Evolutionary conservation across 169 alveolate species (phyloP).

Genomic region (Eimeria praecox): DNA sequence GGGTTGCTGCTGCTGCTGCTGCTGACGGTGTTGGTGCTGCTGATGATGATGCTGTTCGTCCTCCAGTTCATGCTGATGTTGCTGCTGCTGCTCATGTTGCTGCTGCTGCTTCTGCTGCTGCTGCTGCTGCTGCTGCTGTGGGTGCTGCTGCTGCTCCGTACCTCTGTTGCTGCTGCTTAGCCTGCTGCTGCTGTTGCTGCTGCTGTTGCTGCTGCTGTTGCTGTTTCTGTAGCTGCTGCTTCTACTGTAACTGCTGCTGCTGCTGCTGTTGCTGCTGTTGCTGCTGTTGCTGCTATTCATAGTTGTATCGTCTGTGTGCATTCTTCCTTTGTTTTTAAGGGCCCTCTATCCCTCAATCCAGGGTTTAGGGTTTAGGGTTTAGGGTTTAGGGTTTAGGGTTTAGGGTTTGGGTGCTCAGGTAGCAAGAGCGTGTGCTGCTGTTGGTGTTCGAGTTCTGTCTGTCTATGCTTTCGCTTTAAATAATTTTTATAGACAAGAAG

Average conservation of each 20-base stretch:
- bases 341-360: too few relatives aligned
- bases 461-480: slow-evolving; percentile 92
- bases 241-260: too few relatives aligned
- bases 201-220: neutral
- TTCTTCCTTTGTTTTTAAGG: too few relatives aligned
- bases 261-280: neutral
- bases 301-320: too few relatives aligned
- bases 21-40: neutral
- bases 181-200: neutral
- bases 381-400: neutral
- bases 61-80: neutral
- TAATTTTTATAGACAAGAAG: slow-evolving; percentile 89
- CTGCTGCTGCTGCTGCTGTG: neutral
- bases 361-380: neutral
- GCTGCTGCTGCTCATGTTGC: too few relatives aligned
- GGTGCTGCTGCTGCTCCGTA: neutral
- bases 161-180: neutral
- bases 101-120: too few relatives aligned
- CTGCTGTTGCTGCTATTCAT: neutral
- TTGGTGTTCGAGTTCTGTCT: slow-evolving; percentile 90
- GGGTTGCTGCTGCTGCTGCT: neutral
- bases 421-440: slow-evolving; percentile 85
- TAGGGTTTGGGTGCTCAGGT: slow-evolving; percentile 47
- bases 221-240: too few relatives aligned
- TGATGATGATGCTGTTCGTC: neutral